Evolutionary conservation across 352 stramenopile genomes (phyloP).

Genomic region (Plasmopara halstedii): DNA sequence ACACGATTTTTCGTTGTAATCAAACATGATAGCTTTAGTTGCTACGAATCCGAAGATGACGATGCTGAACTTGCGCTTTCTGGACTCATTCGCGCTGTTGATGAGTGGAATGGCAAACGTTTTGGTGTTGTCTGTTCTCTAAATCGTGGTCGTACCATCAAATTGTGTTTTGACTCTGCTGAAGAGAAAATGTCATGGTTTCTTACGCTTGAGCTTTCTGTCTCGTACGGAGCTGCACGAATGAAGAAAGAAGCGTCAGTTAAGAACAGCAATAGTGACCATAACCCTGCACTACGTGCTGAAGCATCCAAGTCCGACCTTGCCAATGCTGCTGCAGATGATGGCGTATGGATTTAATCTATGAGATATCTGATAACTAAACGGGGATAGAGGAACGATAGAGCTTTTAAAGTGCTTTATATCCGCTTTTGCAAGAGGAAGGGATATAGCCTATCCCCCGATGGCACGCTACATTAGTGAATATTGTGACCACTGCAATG

Average conservation of each 20-base stretch:
- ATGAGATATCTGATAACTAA: background rate
- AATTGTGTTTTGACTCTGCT: constrained; percentile 69
- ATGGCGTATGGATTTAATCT: constrained; percentile 67
- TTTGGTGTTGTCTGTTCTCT: constrained; percentile 64
- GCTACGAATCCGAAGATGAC: constrained; percentile 68
- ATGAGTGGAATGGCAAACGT: constrained; percentile 71
- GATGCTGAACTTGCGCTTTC: constrained; percentile 58
- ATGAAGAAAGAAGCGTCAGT: constrained; percentile 68
- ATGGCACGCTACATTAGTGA: constrained; percentile 21
- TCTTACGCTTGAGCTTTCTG: constrained; percentile 65
- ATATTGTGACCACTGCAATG: constrained; percentile 24
- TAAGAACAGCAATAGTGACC: constrained; percentile 28
- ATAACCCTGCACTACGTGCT: constrained; percentile 30
- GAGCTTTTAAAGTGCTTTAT: constrained; percentile 14
- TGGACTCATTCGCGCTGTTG: constrained; percentile 52
- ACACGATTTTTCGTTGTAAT: constrained; percentile 68
- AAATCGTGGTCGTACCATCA: constrained; percentile 61
- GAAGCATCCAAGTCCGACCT: constrained; percentile 34
- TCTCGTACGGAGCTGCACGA: constrained; percentile 52
- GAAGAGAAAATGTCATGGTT: constrained; percentile 84
- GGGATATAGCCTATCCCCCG: constrained; percentile 8
- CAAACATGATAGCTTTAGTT: constrained; percentile 72
- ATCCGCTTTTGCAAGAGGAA: constrained; percentile 5
- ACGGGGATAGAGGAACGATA: background rate
- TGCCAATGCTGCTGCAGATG: constrained; percentile 24